These are phyloP conservation scores for Ascochyta pisi DNA, from an alignment of 2,329 filamentous ascomycete species.

Conservation along the genomic window DNA sequence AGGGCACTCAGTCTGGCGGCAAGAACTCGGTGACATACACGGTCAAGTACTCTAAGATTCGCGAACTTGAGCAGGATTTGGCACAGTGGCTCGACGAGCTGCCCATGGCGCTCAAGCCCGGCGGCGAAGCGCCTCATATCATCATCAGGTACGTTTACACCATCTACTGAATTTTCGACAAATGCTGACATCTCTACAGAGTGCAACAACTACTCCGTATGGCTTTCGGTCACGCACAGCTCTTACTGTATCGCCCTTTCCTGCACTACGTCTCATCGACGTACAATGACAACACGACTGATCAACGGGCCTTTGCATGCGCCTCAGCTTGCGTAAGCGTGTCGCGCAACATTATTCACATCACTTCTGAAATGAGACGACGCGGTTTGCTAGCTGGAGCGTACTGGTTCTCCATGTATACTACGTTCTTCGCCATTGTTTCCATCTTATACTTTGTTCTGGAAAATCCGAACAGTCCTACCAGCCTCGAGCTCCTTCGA, in stretches of 20 bases:
- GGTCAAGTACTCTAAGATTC: constrained; percentile 68
- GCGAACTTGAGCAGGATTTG: constrained; percentile 69
- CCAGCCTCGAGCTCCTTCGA: constrained; percentile 78
- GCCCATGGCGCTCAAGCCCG: constrained; percentile 79
- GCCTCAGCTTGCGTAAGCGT: constrained; percentile 71
- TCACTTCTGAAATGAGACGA: constrained; percentile 78
- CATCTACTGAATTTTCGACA: not conserved
- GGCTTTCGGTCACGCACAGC: constrained; percentile 82
- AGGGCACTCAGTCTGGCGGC: constrained; percentile 52
- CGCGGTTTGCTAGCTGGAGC: constrained; percentile 78
- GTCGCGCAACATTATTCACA: constrained; percentile 77
- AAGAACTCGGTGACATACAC: constrained; percentile 61
- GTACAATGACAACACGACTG: constrained; percentile 60
- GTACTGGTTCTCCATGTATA: constrained; percentile 88
- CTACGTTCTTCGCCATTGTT: constrained; percentile 80
- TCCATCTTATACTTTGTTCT: constrained; percentile 81
- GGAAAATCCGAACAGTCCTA: constrained; percentile 78
- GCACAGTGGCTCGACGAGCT: constrained; percentile 70
- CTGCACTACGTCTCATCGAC: constrained; percentile 78
- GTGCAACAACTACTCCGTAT: constrained; percentile 78
- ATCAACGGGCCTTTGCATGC: constrained; percentile 80
- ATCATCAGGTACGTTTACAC: constrained; percentile 71
- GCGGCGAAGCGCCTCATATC: constrained; percentile 75
- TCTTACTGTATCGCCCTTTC: constrained; percentile 83
- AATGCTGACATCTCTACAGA: constrained; percentile 42